Conservation (phyloP, 192 early-diverging fungal species). For the Backusella psychrophila region DNA sequence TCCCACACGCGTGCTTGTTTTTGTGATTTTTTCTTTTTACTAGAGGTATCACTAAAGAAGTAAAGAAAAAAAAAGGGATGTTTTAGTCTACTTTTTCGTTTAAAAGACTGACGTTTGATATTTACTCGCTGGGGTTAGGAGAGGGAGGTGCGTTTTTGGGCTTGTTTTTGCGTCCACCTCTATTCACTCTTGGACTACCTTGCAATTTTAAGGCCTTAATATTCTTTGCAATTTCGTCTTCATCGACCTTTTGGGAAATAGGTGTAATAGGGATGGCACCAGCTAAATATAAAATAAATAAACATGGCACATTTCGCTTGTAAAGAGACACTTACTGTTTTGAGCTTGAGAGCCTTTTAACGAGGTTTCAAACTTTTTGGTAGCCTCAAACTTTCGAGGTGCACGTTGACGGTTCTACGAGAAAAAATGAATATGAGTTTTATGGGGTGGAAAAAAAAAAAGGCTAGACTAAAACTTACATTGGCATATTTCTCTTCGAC, state of each 20-base stretch:
- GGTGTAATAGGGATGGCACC: not conserved
- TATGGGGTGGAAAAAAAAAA: not conserved
- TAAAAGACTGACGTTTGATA: not conserved
- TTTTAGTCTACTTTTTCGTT: not conserved
- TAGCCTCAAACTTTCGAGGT: slow-evolving; percentile 81
- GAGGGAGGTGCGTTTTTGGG: slow-evolving; percentile 6
- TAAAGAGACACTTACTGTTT: slow-evolving; percentile 36
- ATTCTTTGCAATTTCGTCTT: slow-evolving; percentile 52
- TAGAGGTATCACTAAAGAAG: slow-evolving; percentile 2
- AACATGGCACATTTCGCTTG: not conserved
- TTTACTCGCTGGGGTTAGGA: slow-evolving; percentile 19
- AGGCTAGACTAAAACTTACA: slow-evolving; percentile 36
- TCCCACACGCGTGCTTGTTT: slow-evolving; percentile 79
- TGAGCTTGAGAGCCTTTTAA: slow-evolving; percentile 52
- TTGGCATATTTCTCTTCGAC: slow-evolving; percentile 64
- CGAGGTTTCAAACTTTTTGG: slow-evolving; percentile 69
- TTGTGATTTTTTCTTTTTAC: slow-evolving; percentile 48
- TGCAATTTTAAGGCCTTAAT: slow-evolving; percentile 43
- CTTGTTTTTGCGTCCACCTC: slow-evolving; percentile 13
- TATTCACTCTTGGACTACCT: slow-evolving; percentile 33
- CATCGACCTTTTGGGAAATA: slow-evolving; percentile 26
- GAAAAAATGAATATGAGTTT: not conserved
- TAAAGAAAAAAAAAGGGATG: not conserved
- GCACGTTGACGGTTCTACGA: slow-evolving; percentile 42
- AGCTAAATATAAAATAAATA: not conserved